phyloP scores from a whole-genome alignment of 208 protist species.

The Crithidia acanthocephali region DNA sequence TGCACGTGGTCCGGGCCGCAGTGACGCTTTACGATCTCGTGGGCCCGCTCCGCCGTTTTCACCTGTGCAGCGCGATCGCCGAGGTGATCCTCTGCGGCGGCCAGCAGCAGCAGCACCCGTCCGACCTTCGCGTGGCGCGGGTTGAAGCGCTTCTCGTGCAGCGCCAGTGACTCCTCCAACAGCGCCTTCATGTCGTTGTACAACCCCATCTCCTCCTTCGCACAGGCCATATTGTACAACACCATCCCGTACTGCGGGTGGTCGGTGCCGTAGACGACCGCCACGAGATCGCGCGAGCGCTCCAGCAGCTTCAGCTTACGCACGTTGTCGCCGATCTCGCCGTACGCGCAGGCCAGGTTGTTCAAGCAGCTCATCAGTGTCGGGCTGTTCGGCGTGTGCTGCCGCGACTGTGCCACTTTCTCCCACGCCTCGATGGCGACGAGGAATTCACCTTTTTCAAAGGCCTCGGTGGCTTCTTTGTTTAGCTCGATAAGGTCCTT shows the following conservation, averaged over 20 bases:
- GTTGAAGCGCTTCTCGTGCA: slow-evolving; percentile 78
- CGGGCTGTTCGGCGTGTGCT: slow-evolving; percentile 56
- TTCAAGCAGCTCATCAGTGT: slow-evolving; percentile 84
- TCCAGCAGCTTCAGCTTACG: slow-evolving; percentile 82
- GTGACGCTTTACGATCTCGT: slow-evolving; percentile 79
- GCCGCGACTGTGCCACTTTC: slow-evolving; percentile 44
- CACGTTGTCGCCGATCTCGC: slow-evolving; percentile 73
- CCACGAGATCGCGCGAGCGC: slow-evolving; percentile 62
- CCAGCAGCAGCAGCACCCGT: slow-evolving; percentile 76
- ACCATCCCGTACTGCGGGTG: slow-evolving; percentile 91
- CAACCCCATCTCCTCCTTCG: slow-evolving; percentile 76
- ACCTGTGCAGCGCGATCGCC: slow-evolving; percentile 68
- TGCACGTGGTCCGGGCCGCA: slow-evolving; percentile 81
- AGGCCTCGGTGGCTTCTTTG: slow-evolving; percentile 56
- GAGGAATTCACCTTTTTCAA: slow-evolving; percentile 65
- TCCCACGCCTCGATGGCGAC: slow-evolving; percentile 79
- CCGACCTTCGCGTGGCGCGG: slow-evolving; percentile 78
- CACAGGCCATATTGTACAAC: slow-evolving; percentile 85
- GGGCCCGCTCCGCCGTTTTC: slow-evolving; percentile 56
- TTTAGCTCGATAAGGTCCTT: slow-evolving; percentile 69
- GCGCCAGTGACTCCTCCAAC: slow-evolving; percentile 58
- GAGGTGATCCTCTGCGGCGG: slow-evolving; percentile 71
- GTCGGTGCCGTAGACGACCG: slow-evolving; percentile 61
- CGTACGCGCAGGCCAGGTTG: slow-evolving; percentile 90
- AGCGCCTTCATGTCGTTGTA: slow-evolving; percentile 80